Evolutionary conservation across 169 alveolate species (phyloP), one percentile per base, ranked within the genome.

Genomic region (Plasmodium vinckei): DNA sequence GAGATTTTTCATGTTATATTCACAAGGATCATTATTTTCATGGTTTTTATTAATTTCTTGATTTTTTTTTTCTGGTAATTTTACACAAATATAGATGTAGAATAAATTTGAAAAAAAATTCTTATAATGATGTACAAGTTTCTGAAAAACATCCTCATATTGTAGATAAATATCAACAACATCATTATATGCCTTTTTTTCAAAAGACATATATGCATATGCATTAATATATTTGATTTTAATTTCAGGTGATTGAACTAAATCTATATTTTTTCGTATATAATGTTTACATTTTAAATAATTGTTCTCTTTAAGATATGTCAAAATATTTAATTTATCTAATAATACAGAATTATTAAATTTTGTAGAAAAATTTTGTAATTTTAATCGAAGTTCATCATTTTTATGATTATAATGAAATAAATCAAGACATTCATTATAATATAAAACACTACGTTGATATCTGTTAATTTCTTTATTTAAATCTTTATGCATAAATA

Each of bases 171-270:
- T 61, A 19, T 68, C 69, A 39, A 82, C 65, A 2, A 82, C 61
- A 17, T 82, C 90, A n/a, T 69, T 68, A 9, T 33, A 82, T 21
- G 53, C 69, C 42, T 56, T 82, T 82, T 61, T 82, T 27, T 82
- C 84, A 82, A 56, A 82, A n/a, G 86, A 82, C 15, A 82, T 44
- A 4, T n/a, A 65, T 44, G 61, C 25, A 47, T 68, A 82, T 0
- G 90, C 90, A 61, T 82, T 82, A 39, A 82, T 42, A 56, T 57
- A 82, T 44, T 67, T 82, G 4, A 82, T 82, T 19, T 82, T 67
- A 17, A 67, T 65, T 51, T 82, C 86, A 21, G 42, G 7, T 9
- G 86, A 82, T 10, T 82, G 21, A 61, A 82, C 61, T 23, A 51
- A 12, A 82, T 82, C 63, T 27, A 82, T 82, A 9, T 42, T 82